phyloP scores from a whole-genome alignment of 2,329 filamentous ascomycete genomes.

The Fusarium armeniacum region DNA sequence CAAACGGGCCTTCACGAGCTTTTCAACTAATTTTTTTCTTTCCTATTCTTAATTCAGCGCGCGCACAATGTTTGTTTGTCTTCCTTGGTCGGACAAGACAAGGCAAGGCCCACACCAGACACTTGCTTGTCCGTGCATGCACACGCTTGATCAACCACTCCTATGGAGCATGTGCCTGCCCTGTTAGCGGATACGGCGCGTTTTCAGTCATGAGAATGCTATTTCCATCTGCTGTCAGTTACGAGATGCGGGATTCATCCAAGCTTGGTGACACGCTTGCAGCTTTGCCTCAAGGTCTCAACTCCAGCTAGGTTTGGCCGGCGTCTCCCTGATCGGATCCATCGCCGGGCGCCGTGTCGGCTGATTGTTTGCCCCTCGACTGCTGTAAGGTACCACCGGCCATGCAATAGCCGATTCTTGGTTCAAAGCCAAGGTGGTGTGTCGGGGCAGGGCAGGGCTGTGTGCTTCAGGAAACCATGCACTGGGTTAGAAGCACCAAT shows the following conservation, averaged over 20 bases:
- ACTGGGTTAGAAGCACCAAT: background rate
- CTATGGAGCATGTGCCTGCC: slow-evolving; percentile 8
- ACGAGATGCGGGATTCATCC: slow-evolving; percentile 13
- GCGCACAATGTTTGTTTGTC: slow-evolving; percentile 24
- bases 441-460: background rate
- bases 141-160: slow-evolving; percentile 33
- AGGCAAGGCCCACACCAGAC: slow-evolving; percentile 28
- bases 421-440: slow-evolving; percentile 18
- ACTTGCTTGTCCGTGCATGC: slow-evolving; percentile 12
- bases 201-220: slow-evolving; percentile 18
- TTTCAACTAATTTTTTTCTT: slow-evolving; percentile 9
- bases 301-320: slow-evolving; percentile 34
- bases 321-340: slow-evolving; percentile 36
- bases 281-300: slow-evolving; percentile 6
- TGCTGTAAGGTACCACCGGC: slow-evolving; percentile 44
- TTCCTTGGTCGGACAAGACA: slow-evolving; percentile 14
- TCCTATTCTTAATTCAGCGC: slow-evolving; percentile 15
- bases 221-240: slow-evolving; percentile 3
- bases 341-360: slow-evolving; percentile 35
- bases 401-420: slow-evolving; percentile 30
- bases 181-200: slow-evolving; percentile 26
- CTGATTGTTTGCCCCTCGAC: slow-evolving; percentile 35
- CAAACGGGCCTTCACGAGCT: slow-evolving; percentile 34
- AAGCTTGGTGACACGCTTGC: background rate
- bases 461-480: background rate